Base-by-base conservation (phyloP, 495 filamentous ascomycete species). In the Amorphotheca resinae region DNA sequence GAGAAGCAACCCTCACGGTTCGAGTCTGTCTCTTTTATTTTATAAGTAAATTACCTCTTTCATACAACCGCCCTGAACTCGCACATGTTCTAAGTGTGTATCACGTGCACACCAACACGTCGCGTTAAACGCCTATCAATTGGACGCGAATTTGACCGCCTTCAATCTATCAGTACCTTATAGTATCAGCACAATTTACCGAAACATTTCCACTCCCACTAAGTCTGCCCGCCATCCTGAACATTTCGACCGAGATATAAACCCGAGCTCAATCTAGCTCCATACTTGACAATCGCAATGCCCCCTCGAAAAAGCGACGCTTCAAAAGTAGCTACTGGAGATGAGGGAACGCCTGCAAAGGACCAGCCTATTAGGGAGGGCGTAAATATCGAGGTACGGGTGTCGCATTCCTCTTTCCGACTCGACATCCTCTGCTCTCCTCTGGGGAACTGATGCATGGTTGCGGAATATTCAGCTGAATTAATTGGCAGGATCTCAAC, bases 401-500 rank as follows among this genome's bases (percentile, higher is more conserved):
- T 14, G n/a, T 32, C 16, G 23, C n/a, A 14, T 44, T 18, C 7
- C 9, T 5, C 15, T 43, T 14, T 14, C 16, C 38, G 11, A 15
- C 15, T 38, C 18, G n/a, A n/a, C n/a, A n/a, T n/a, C n/a, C n/a
- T n/a, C n/a, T 42, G 15, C 4, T 36, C n/a, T 3, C 16, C 2
- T 36, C 11, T 9, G 2, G 36, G 16, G 21, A 21, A 20, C 11
- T 16, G 9, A 2, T 33, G 41, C 9, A 38, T 22, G 20, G 30
- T 18, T n/a, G 9, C 22, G 16, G 36, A 4, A 37, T 9, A 1
- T 23, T 22, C 35, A 15, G n/a, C 44, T 49, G 12, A 43, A 42
- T 17, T 11, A 7, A 43, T 42, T 37, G 8, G 26, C 48, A 95
- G 88, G 91, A 98, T 58, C 79, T 93, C 43, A 82, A 74, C 30